Conservation (phyloP, 306 rosid genomes). For the Quercus rubra region DNA sequence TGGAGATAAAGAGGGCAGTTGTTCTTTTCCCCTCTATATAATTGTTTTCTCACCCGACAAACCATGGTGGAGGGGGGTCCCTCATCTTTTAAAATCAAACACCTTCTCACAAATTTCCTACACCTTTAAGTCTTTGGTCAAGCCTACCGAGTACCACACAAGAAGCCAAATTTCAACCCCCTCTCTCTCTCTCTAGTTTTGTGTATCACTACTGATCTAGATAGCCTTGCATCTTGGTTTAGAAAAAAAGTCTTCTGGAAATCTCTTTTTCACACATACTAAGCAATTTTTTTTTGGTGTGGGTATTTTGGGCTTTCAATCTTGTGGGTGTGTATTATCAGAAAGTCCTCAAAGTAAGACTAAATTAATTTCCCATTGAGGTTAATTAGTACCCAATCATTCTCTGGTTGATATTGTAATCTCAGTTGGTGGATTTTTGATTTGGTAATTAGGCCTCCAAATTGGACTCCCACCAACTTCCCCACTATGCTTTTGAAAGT, state of each 20-base stretch:
- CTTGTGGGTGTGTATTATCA: background rate
- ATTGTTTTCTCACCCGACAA: conserved; percentile 51
- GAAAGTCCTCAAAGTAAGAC: conserved; percentile 1
- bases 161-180: conserved; percentile 29
- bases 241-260: conserved; percentile 4
- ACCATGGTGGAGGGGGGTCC: conserved; percentile 53
- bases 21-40: conserved; percentile 12
- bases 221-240: background rate
- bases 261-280: background rate
- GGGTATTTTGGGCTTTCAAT: background rate
- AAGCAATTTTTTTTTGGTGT: background rate
- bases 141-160: conserved; percentile 34
- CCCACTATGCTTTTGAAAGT: conserved; percentile 8
- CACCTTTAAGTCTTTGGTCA: conserved; percentile 36
- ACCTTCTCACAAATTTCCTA: conserved; percentile 9
- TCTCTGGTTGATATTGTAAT: background rate
- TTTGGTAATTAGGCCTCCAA: conserved; percentile 7
- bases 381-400: conserved; percentile 6
- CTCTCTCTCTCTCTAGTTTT: conserved; percentile 6
- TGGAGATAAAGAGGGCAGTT: conserved; percentile 21
- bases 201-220: conserved; percentile 6
- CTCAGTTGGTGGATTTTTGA: background rate
- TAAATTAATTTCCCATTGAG: background rate
- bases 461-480: conserved; percentile 15
- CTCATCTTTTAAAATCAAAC: conserved; percentile 40